phyloP scores from a whole-genome alignment of 164 flowering plant genomes.

The Akebia trifoliata region DNA sequence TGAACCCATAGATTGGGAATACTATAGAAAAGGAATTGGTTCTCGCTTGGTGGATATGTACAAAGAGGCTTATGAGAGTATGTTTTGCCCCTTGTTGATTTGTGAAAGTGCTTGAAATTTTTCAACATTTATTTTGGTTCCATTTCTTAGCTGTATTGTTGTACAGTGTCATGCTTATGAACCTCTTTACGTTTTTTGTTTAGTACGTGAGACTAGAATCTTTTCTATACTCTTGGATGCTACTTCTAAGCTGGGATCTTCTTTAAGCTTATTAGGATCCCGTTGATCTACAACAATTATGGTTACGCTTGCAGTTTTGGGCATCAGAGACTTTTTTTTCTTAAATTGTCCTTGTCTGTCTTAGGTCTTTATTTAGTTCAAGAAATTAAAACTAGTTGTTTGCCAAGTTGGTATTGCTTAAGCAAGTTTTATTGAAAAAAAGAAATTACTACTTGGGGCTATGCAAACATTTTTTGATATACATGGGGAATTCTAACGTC shows the following conservation, averaged over 20 bases:
- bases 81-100: conserved; percentile 14
- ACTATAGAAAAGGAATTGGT: conserved; percentile 90
- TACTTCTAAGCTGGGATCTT: not conserved
- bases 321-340: not conserved
- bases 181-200: not conserved
- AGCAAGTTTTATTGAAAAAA: not conserved
- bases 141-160: not conserved
- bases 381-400: not conserved
- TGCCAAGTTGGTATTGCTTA: not conserved
- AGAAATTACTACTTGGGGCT: no score
- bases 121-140: not conserved
- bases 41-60: conserved; percentile 89
- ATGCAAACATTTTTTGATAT: no score
- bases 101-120: not conserved
- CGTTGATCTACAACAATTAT: not conserved
- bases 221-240: not conserved
- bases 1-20: conserved; percentile 97
- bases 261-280: not conserved
- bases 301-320: no score
- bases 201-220: not conserved
- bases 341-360: not conserved
- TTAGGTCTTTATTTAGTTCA: not conserved
- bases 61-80: conserved; percentile 91
- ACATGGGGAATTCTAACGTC: no score
- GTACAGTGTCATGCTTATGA: not conserved